Evolutionary conservation across 441 rosid genomes (phyloP), one percentile per base, ranked within the genome.

Genomic region (Jatropha multifida): DNA sequence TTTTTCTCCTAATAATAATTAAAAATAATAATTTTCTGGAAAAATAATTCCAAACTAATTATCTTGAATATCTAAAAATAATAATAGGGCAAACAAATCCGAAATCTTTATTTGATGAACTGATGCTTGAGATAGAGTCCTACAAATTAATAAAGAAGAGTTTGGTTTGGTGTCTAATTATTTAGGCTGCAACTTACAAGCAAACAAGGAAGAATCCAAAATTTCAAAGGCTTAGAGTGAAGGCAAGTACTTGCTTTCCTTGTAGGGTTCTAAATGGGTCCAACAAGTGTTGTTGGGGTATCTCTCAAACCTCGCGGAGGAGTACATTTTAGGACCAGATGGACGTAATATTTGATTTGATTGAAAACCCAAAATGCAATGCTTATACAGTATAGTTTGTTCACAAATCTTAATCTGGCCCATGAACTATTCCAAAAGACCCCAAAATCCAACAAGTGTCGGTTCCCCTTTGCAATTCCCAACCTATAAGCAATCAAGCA

Each of bases 261-360:
- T 4, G 54, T 40, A n/a, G 68, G 51, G 68, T n/a, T 32, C 62
- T 6, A 20, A n/a, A 58, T 58, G 62, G 62, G 62, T 65, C 68
- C 68, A 9, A 41, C 14, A 32, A 32, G 2, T 8, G 51, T 65
- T 65, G 17, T 4, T 11, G n/a, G 23, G 27, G 20, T 7, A 41
- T 58, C 62, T 26, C 27, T 55, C 18, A 38, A 40, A 6, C 65
- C 42, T 32, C 13, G 5, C 5, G n/a, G 18, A 61, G 40, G 18
- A 61, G 37, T 32, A 26, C 40, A 64, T 44, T 65, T 0, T 48
- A 1, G 17, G 52, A 48, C 52, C 32, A 32, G 32, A 17, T 4
- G n/a, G 52, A 17, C 52, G 54, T 20, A 20, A 42, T 44, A 4
- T n/a, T n/a, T 67, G 71, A 26, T 46, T 67, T 67, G 40, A 67